phyloP scores from a whole-genome alignment of 2,329 filamentous ascomycete genomes.

The Cryoendolithus antarcticus region DNA sequence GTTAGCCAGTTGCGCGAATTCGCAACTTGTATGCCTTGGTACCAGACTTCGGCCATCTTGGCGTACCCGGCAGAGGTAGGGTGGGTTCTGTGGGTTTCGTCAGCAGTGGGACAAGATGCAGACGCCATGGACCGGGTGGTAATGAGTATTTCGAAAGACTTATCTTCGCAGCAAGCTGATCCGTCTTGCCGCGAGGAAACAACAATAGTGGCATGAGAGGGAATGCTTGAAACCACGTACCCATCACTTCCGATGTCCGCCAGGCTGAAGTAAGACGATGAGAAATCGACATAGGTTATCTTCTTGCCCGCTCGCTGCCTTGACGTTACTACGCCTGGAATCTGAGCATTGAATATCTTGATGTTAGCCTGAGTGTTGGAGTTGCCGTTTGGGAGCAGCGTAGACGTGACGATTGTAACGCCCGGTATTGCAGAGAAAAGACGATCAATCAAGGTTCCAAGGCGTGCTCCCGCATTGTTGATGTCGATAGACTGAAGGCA shows the following conservation, averaged over 20 bases:
- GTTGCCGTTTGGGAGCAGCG: conserved; percentile 3
- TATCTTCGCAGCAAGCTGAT: too few species aligned
- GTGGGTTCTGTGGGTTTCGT: conserved; percentile 1
- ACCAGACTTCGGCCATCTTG: conserved; percentile 6
- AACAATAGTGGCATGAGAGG: too few species aligned
- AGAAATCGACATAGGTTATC: conserved; percentile 4
- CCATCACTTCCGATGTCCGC: not conserved
- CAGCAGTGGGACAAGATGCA: too few species aligned
- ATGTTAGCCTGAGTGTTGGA: conserved; percentile 1
- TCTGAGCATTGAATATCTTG: conserved; percentile 1
- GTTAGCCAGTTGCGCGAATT: too few species aligned
- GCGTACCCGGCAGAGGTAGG: conserved; percentile 4
- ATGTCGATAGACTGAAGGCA: conserved; percentile 1
- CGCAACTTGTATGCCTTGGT: conserved; percentile 4
- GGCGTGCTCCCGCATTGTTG: not conserved
- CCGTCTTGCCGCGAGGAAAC: too few species aligned
- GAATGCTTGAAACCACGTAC: too few species aligned
- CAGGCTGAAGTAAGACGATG: conserved; percentile 2
- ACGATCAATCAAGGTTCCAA: conserved; percentile 5
- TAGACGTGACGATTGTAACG: conserved; percentile 5
- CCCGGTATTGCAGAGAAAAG: conserved; percentile 1
- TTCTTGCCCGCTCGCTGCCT: conserved; percentile 1
- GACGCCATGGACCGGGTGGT: too few species aligned
- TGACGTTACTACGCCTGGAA: conserved; percentile 1
- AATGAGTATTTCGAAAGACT: too few species aligned